Conservation (phyloP, 306 rosid genomes). For the Quercus gilva region DNA sequence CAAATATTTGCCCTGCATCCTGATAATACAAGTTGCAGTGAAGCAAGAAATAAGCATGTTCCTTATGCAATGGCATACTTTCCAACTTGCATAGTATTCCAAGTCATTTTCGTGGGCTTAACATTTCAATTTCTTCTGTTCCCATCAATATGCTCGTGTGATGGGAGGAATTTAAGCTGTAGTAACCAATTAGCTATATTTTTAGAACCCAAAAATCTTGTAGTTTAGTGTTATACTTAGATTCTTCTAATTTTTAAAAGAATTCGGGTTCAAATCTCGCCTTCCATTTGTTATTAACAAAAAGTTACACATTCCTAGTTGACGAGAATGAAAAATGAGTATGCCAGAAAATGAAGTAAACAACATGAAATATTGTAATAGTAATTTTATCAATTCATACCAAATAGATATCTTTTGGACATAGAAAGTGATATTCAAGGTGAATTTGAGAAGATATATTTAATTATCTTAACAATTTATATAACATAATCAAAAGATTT, state of each 20-base stretch:
- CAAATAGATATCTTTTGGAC: background rate
- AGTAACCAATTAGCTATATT: background rate
- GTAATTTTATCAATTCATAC: too few species aligned
- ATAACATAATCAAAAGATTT: too few species aligned
- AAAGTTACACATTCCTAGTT: too few species aligned
- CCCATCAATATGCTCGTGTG: background rate
- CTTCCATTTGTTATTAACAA: too few species aligned
- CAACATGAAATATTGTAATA: too few species aligned
- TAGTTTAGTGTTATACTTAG: too few species aligned
- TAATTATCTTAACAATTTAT: background rate
- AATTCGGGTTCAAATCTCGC: too few species aligned
- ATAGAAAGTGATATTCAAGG: background rate
- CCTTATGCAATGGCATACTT: background rate
- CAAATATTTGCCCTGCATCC: background rate
- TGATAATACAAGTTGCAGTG: background rate
- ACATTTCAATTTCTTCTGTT: background rate
- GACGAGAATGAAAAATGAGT: too few species aligned
- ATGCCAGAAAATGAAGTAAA: too few species aligned
- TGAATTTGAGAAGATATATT: background rate
- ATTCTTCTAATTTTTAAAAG: too few species aligned
- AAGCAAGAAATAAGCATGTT: background rate
- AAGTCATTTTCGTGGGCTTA: slow-evolving; percentile 3
- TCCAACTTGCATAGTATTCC: background rate
- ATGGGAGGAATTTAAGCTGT: background rate
- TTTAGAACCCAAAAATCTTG: too few species aligned